Evolutionary conservation across 2,329 filamentous ascomycete genomes (phyloP).

Genomic region (Colletotrichum sp.): DNA sequence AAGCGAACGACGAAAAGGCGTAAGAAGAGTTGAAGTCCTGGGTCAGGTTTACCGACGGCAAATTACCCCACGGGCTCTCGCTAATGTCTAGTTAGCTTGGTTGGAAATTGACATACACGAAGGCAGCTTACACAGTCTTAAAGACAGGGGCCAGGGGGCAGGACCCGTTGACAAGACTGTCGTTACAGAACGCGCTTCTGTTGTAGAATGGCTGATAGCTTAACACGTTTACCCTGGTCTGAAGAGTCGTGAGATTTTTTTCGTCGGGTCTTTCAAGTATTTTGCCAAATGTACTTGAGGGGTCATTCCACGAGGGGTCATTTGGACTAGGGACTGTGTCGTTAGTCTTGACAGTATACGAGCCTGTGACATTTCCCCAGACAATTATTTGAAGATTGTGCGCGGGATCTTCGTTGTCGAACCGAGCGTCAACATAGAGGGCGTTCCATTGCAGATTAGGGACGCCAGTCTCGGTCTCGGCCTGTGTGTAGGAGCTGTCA

Average conservation of each 20-base stretch:
- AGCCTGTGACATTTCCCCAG: conserved; percentile 90
- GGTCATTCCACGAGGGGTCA: conserved; percentile 65
- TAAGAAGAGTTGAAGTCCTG: conserved; percentile 84
- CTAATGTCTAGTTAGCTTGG: not conserved
- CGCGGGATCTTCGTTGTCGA: conserved; percentile 64
- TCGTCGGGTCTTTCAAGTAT: conserved; percentile 66
- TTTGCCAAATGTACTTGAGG: conserved; percentile 76
- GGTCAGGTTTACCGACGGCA: conserved; percentile 77
- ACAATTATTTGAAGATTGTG: conserved; percentile 79
- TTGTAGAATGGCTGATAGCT: conserved; percentile 74
- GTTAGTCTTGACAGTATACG: conserved; percentile 39
- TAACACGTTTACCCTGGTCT: conserved; percentile 74
- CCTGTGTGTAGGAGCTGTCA: conserved; percentile 60
- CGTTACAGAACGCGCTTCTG: conserved; percentile 69
- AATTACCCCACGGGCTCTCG: conserved; percentile 35
- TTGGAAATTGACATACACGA: not conserved
- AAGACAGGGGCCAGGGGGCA: conserved; percentile 84
- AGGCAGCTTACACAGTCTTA: conserved; percentile 41
- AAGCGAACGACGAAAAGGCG: conserved; percentile 80
- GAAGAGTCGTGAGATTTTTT: conserved; percentile 74
- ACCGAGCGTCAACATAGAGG: conserved; percentile 73
- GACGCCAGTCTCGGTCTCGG: conserved; percentile 8
- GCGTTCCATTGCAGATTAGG: conserved; percentile 80
- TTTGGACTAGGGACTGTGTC: conserved; percentile 40
- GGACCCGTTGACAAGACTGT: conserved; percentile 59